Conservation (phyloP, 352 stramenopile species). For the Phytophthora cactorum region DNA sequence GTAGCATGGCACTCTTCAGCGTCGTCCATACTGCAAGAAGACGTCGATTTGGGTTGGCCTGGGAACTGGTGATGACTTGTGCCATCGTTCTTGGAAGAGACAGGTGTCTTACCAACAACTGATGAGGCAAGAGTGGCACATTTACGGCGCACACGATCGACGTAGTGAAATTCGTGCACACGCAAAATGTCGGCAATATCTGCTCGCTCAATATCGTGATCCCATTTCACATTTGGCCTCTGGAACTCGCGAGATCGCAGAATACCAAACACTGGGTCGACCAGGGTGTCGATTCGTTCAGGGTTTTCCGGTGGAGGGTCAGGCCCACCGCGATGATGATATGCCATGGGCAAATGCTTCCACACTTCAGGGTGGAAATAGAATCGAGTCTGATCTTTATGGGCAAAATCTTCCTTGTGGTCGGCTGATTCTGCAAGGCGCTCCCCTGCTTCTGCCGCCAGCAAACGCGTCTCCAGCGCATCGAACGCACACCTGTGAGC, state of each 20-base stretch:
- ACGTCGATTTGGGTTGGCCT: constrained; percentile 2
- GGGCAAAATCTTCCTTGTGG: constrained; percentile 1
- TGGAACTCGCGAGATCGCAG: constrained; percentile 78
- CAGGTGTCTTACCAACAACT: constrained; percentile 22
- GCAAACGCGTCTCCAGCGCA: constrained; percentile 37
- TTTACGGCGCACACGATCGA: constrained; percentile 66
- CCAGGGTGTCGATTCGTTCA: constrained; percentile 88
- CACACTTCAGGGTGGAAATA: constrained; percentile 81
- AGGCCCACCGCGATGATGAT: constrained; percentile 59
- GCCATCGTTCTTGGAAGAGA: constrained; percentile 18
- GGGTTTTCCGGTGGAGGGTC: constrained; percentile 92
- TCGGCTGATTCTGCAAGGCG: background rate
- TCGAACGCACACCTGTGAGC: constrained; percentile 51
- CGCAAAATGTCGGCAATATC: constrained; percentile 90
- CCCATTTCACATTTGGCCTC: constrained; percentile 59
- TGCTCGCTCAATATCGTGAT: constrained; percentile 67
- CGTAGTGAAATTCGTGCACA: constrained; percentile 91
- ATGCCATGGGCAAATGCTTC: constrained; percentile 78
- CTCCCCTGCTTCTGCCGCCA: constrained; percentile 20
- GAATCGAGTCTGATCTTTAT: constrained; percentile 56
- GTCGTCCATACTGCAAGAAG: constrained; percentile 25
- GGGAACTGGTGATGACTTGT: constrained; percentile 13
- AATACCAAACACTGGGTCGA: constrained; percentile 76
- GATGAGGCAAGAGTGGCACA: constrained; percentile 48
- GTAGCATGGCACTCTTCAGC: constrained; percentile 48